Evolutionary conservation across 1,284 basidiomycete species (phyloP), one percentile per base, ranked within the genome.

Genomic region (Rhodotorula sp.): DNA sequence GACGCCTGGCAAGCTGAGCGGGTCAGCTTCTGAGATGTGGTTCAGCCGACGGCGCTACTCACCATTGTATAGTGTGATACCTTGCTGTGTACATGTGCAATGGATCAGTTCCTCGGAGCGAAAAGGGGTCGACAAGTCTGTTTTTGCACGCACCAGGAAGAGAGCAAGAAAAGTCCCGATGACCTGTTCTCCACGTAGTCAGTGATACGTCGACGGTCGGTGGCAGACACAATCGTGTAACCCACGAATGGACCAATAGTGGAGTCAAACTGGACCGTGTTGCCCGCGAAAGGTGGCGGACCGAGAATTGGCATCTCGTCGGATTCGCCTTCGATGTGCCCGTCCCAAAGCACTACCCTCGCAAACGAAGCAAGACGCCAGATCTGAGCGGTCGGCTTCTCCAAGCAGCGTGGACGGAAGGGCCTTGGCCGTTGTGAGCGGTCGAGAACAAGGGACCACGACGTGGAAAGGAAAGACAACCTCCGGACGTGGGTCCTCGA

Each of bases 41-140:
- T 10, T 12, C 20, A 7, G 14, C 12, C 12, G 29, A 21, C 3
- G 14, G 8, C 0, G 1, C 1, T 20, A 8, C 62, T 20, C 4
- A 54, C 69, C 58, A 47, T 71, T 63, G 49, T 65, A 67, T 12
- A 68, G n/a, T 5, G 70, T 71, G 26, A 67, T 26, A 0, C 70
- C 70, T 71, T 71, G 70, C 66, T 71, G 51, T 2, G 31, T 14
- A 46, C 12, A 21, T 1, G 31, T 15, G 39, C 8, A 47, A 18
- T 1, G 21, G 14, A 43, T 29, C 59, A 58, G 57, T 26, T n/a
- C 29, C 21, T 5, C 34, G 2, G 31, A 5, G 21, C 3, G 10
- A 2, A 34, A 34, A 34, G 34, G 34, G 34, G 34, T 1, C 10
- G 20, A 6, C 57, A 18, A 23, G 10, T 29, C 15, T 18, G 1